Base-by-base conservation (phyloP, 2,329 filamentous ascomycete genomes). In the Fusarium sp. region DNA sequence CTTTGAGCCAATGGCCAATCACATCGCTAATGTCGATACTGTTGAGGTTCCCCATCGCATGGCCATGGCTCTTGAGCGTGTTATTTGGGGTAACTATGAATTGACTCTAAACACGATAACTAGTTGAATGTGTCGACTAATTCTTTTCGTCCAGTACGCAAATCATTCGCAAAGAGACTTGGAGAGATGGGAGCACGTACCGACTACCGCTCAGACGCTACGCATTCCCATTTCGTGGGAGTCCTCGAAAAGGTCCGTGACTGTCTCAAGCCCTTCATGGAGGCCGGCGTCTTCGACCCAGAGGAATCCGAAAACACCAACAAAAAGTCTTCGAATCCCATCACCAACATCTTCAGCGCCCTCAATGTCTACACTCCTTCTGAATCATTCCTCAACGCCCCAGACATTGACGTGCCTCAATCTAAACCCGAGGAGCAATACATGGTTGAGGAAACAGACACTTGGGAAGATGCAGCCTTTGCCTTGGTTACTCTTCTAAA, bases 231-330 rank as follows among this genome's bases (percentile, higher is more conserved):
- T 24, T 70, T 70, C 40, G 59, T 68, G 7, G 35, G 49, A 3
- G 61, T 67, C 7, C 66, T 69, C 3, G 66, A 69, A 51, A 69
- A 53, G 15, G 64, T 65, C 24, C 57, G 54, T 2, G 46, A 46
- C 12, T 38, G 11, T 43, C 65, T 70, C 3, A 53, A 61, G 29
- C 59, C 68, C 2, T 43, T 66, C 22, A 54, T 64, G 39, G 39
- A 38, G 4, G 36, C 49, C 13, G 53, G 47, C 0, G 38, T 49
- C 5, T 66, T 55, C 48, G 35, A 51, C 1, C 29, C 49, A 8
- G n/a, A 44, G 1, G 34, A 53, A 2, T 10, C 40, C 0, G 4
- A 34, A 12, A 44, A 51, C 2, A 1, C 19, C 1, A 8, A 45
- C 5, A 26, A 19, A 4, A 13, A 31, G 13, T 9, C 47, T 4